phyloP scores from a whole-genome alignment of 805 yeast genomes.

The Zygotorulaspora sp. region DNA sequence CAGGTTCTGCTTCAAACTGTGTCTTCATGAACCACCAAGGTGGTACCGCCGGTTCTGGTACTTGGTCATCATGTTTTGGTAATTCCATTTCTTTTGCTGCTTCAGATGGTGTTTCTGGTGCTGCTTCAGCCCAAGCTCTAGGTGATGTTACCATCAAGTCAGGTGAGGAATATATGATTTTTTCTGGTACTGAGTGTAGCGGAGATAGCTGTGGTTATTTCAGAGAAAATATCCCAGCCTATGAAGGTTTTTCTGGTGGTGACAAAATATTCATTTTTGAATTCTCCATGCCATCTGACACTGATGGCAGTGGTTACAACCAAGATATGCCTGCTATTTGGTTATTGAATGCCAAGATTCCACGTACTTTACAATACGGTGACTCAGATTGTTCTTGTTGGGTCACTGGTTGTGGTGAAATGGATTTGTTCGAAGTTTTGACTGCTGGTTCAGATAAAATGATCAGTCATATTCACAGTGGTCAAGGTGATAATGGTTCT shows the following conservation, averaged over 20 bases:
- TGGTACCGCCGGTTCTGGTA: constrained; percentile 80
- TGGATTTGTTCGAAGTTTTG: constrained; percentile 89
- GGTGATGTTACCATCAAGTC: constrained; percentile 65
- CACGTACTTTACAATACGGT: constrained; percentile 96
- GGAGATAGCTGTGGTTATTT: constrained; percentile 73
- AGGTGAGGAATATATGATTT: constrained; percentile 74
- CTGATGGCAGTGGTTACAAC: constrained; percentile 46
- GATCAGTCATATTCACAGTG: constrained; percentile 78
- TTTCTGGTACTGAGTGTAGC: constrained; percentile 64
- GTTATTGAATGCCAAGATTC: constrained; percentile 92
- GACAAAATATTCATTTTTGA: constrained; percentile 87
- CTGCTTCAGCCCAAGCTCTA: constrained; percentile 64
- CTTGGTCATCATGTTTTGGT: constrained; percentile 82
- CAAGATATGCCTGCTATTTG: constrained; percentile 97
- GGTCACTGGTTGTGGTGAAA: constrained; percentile 96
- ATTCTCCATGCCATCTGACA: constrained; percentile 84
- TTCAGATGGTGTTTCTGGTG: constrained; percentile 69
- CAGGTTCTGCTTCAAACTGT: constrained; percentile 67
- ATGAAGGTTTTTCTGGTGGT: constrained; percentile 87
- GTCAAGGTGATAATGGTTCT: constrained; percentile 52
- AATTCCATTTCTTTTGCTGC: constrained; percentile 84
- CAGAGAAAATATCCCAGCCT: constrained; percentile 84
- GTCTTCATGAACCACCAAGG: constrained; percentile 86
- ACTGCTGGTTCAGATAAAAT: constrained; percentile 69
- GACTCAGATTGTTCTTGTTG: constrained; percentile 85